These are phyloP conservation scores for Andrographis paniculata DNA, from an alignment of 305 asterid genomes.

Conservation along the genomic window DNA sequence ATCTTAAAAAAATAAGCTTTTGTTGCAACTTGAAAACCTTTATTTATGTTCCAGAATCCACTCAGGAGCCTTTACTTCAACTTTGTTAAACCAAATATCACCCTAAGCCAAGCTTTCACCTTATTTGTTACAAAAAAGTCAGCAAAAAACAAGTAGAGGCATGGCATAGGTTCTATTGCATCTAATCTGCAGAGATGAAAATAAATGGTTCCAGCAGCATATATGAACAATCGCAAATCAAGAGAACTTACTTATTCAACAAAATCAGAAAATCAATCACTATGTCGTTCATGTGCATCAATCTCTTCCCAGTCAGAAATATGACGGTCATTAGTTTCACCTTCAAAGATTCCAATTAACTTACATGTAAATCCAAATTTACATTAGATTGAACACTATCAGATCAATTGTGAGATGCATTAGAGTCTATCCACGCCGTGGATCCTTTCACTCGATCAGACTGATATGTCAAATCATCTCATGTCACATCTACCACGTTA, in stretches of 20 bases:
- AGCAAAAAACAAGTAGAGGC: slow-evolving; percentile 66
- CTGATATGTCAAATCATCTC: too few relatives aligned
- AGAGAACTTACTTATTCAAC: background rate
- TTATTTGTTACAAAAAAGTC: slow-evolving; percentile 66
- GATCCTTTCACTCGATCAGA: too few relatives aligned
- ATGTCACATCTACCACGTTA: too few relatives aligned
- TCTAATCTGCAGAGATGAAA: slow-evolving; percentile 68
- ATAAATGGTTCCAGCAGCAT: slow-evolving; percentile 1
- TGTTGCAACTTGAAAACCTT: slow-evolving; percentile 64
- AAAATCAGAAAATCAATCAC: too few relatives aligned
- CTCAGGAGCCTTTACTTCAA: slow-evolving; percentile 93
- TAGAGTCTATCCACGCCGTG: too few relatives aligned
- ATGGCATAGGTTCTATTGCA: slow-evolving; percentile 65
- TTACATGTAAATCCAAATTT: too few relatives aligned
- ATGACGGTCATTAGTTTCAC: too few relatives aligned
- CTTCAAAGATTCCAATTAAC: too few relatives aligned
- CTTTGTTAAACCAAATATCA: slow-evolving; percentile 76
- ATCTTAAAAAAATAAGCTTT: slow-evolving; percentile 18
- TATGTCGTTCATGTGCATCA: too few relatives aligned
- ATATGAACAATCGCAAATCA: slow-evolving; percentile 12
- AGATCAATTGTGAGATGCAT: too few relatives aligned
- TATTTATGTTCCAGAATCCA: slow-evolving; percentile 95
- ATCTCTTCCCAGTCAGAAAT: too few relatives aligned
- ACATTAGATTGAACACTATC: too few relatives aligned
- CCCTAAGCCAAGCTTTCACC: slow-evolving; percentile 66